Evolutionary conservation across 495 filamentous ascomycete genomes (phyloP).

Genomic region (Lichenothelia convexa): DNA sequence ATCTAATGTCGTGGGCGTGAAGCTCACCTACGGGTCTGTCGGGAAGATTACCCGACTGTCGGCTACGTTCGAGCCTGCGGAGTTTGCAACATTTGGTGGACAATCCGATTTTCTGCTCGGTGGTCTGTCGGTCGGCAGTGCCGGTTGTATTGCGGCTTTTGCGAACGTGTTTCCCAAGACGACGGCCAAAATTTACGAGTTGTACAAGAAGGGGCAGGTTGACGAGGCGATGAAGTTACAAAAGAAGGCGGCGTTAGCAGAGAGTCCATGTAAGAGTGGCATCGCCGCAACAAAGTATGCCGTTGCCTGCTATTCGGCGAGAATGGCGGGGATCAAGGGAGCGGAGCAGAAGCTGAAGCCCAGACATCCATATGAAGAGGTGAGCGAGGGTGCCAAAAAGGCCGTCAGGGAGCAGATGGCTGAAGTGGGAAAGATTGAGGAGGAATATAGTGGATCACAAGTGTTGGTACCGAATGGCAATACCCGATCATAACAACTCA

Average conservation of each 20-base stretch:
- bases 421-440: slow-evolving; percentile 30
- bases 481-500: no score
- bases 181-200: slow-evolving; percentile 32
- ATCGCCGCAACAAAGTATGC: slow-evolving; percentile 51
- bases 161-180: slow-evolving; percentile 46
- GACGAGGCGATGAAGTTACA: slow-evolving; percentile 39
- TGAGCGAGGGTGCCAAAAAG: slow-evolving; percentile 29
- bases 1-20: slow-evolving; percentile 48
- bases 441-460: no score
- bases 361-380: slow-evolving; percentile 38
- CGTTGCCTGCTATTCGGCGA: slow-evolving; percentile 34
- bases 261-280: slow-evolving; percentile 39
- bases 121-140: slow-evolving; percentile 37
- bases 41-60: slow-evolving; percentile 44
- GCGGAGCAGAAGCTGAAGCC: slow-evolving; percentile 36
- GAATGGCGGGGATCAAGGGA: slow-evolving; percentile 35
- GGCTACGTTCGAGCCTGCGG: slow-evolving; percentile 31
- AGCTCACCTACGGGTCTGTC: slow-evolving; percentile 51
- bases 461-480: no score
- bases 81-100: slow-evolving; percentile 49
- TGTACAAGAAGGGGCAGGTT: slow-evolving; percentile 30
- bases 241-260: slow-evolving; percentile 30
- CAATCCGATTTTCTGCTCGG: slow-evolving; percentile 54
- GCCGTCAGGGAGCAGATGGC: slow-evolving; percentile 30
- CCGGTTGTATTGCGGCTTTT: slow-evolving; percentile 49